A percentile compares a stretch with the other conserved stretches of the same genome.
These are phyloP conservation scores for Tephrocybe sp. DNA, from an alignment of 768 basidiomycete genomes.

Conservation along the genomic window DNA sequence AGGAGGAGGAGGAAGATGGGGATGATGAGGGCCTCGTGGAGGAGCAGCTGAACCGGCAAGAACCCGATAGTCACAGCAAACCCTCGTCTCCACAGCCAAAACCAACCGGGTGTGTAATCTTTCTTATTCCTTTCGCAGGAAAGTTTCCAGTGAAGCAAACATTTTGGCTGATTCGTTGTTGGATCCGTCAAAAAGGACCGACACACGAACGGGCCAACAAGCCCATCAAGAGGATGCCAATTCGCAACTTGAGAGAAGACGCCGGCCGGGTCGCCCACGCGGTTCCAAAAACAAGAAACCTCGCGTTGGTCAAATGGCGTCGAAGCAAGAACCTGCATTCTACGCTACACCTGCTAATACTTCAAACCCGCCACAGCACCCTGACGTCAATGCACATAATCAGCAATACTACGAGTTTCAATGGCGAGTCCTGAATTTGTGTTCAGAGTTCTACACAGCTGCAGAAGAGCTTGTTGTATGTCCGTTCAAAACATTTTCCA, in stretches of 20 bases:
- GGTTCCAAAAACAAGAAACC: slow-evolving; percentile 74
- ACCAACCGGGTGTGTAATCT: slow-evolving; percentile 26
- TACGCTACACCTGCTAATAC: slow-evolving; percentile 34
- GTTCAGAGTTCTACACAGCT: slow-evolving; percentile 82
- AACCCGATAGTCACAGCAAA: slow-evolving; percentile 39
- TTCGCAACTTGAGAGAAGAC: slow-evolving; percentile 49
- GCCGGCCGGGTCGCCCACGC: slow-evolving; percentile 74
- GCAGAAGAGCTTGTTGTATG: slow-evolving; percentile 82
- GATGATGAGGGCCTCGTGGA: slow-evolving; percentile 74
- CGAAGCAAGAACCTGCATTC: slow-evolving; percentile 39
- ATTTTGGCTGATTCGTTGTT: slow-evolving; percentile 11
- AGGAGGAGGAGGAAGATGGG: slow-evolving; percentile 64
- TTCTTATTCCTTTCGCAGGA: background rate
- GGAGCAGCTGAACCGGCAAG: slow-evolving; percentile 55
- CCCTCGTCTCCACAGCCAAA: slow-evolving; percentile 35
- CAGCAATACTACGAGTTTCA: slow-evolving; percentile 85
- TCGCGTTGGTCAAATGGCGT: slow-evolving; percentile 30
- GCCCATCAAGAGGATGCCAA: slow-evolving; percentile 25
- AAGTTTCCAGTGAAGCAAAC: background rate
- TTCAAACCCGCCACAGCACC: slow-evolving; percentile 36
- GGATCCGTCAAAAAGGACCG: slow-evolving; percentile 16
- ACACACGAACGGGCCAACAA: slow-evolving; percentile 24
- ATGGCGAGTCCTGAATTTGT: slow-evolving; percentile 79
- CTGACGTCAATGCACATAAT: slow-evolving; percentile 59
- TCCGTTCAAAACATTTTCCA: too few species aligned